Evolutionary conservation across 2,329 filamentous ascomycete species (phyloP).

Genomic region (Pseudogymnoascus sp.): DNA sequence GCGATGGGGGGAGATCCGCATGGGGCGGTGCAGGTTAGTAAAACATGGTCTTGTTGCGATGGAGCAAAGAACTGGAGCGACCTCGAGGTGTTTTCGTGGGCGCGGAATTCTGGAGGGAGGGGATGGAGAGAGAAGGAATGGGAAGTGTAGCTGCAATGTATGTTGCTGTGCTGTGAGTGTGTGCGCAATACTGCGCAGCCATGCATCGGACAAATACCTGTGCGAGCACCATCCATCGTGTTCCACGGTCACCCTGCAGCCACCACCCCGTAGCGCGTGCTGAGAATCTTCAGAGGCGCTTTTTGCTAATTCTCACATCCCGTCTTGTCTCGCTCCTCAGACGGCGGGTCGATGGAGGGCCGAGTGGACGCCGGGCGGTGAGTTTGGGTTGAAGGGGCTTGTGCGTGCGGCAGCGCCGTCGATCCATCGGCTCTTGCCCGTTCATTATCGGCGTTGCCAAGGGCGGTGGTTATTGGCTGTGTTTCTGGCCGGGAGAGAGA

Average conservation of each 20-base stretch:
- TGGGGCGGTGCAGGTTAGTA: not conserved
- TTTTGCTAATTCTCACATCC: not conserved
- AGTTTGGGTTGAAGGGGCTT: not conserved
- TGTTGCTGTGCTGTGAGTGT: not conserved
- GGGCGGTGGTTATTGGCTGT: not conserved
- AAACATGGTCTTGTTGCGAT: not conserved
- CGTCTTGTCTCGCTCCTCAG: not conserved
- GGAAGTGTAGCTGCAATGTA: not conserved
- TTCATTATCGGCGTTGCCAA: slow-evolving; percentile 1
- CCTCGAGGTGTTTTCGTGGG: not conserved
- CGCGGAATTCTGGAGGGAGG: not conserved
- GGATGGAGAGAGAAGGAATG: not conserved
- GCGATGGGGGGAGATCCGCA: slow-evolving; percentile 21
- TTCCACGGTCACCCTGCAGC: not conserved
- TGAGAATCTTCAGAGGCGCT: not conserved
- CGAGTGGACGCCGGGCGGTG: not conserved
- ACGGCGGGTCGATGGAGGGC: not conserved
- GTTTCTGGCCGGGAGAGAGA: not conserved
- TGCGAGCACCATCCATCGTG: not conserved
- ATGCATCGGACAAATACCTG: not conserved
- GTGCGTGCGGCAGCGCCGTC: not conserved
- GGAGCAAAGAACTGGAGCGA: not conserved
- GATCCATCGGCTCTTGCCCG: slow-evolving; percentile 7
- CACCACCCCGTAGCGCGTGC: not conserved
- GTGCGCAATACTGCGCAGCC: not conserved